phyloP scores from a whole-genome alignment of 2,329 filamentous ascomycete genomes.

The Chrysosporium keratinophilum region DNA sequence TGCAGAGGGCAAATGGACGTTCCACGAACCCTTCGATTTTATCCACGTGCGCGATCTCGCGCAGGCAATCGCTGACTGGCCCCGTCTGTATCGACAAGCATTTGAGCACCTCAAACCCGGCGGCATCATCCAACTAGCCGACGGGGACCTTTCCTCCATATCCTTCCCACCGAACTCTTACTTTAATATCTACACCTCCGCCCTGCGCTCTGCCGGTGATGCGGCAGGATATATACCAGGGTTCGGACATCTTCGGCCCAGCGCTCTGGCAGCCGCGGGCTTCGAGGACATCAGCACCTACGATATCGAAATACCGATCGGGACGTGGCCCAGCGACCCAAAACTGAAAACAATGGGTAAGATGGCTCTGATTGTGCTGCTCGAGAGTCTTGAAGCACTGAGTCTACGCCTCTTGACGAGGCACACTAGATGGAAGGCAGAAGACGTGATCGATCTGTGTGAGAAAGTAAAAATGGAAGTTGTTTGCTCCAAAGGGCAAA shows the following conservation, averaged over 20 bases:
- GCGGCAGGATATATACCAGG: constrained; percentile 33
- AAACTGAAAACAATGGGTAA: constrained; percentile 31
- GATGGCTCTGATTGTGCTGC: constrained; percentile 32
- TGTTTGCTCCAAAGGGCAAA: constrained; percentile 22
- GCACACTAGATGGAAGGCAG: constrained; percentile 25
- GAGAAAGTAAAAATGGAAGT: constrained; percentile 31
- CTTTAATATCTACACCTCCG: constrained; percentile 26
- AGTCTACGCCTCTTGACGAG: constrained; percentile 30
- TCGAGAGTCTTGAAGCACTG: constrained; percentile 34
- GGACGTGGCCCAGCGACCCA: constrained; percentile 29
- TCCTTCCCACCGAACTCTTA: constrained; percentile 25
- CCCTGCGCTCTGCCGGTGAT: constrained; percentile 32
- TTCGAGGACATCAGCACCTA: constrained; percentile 36
- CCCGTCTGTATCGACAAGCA: constrained; percentile 37
- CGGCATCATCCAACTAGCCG: constrained; percentile 40
- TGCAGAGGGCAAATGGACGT: constrained; percentile 40
- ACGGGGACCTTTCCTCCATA: constrained; percentile 28
- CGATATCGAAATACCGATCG: constrained; percentile 31
- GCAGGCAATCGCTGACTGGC: constrained; percentile 41
- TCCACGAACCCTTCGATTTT: constrained; percentile 40
- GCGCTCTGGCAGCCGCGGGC: constrained; percentile 34
- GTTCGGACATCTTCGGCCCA: constrained; percentile 34
- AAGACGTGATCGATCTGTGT: constrained; percentile 29
- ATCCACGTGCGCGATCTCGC: constrained; percentile 42
- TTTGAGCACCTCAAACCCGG: constrained; percentile 38